phyloP scores from a whole-genome alignment of 1,139 yeast genomes.

The Lodderomyces orthopsilosis region DNA sequence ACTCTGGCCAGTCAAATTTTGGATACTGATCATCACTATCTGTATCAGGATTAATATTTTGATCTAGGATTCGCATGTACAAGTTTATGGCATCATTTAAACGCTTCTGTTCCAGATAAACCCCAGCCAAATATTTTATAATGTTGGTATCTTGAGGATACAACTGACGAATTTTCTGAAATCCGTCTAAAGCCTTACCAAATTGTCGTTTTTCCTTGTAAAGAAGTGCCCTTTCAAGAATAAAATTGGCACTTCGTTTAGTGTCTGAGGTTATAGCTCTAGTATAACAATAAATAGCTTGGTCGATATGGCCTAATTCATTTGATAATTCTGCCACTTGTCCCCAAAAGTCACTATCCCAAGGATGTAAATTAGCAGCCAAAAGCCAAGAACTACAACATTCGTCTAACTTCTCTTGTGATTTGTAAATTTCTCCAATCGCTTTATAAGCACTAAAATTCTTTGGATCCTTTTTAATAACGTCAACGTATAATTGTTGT shows the following conservation, averaged over 20 bases:
- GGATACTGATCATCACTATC: constrained; percentile 33
- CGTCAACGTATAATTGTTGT: constrained; percentile 63
- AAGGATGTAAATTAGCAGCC: constrained; percentile 79
- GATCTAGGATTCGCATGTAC: constrained; percentile 64
- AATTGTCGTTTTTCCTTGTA: constrained; percentile 63
- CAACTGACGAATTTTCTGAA: constrained; percentile 57
- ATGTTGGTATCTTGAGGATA: constrained; percentile 64
- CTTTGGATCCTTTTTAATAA: constrained; percentile 70
- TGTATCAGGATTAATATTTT: constrained; percentile 41
- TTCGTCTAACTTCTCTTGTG: constrained; percentile 62
- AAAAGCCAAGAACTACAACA: constrained; percentile 81
- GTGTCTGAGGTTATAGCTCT: constrained; percentile 63
- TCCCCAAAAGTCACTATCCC: constrained; percentile 81
- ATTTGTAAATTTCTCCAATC: constrained; percentile 77
- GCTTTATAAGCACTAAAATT: constrained; percentile 83
- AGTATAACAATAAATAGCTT: constrained; percentile 80
- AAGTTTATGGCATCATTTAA: constrained; percentile 77
- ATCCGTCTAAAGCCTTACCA: constrained; percentile 73
- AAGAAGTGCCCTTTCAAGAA: constrained; percentile 61
- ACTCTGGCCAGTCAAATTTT: constrained; percentile 80
- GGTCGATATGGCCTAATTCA: constrained; percentile 69
- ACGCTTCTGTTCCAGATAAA: constrained; percentile 73
- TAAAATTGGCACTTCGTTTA: constrained; percentile 50
- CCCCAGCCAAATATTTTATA: constrained; percentile 71
- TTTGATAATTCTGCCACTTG: constrained; percentile 74